Base-by-base conservation (phyloP, 768 basidiomycete genomes). In the Auricularia heimuer region DNA sequence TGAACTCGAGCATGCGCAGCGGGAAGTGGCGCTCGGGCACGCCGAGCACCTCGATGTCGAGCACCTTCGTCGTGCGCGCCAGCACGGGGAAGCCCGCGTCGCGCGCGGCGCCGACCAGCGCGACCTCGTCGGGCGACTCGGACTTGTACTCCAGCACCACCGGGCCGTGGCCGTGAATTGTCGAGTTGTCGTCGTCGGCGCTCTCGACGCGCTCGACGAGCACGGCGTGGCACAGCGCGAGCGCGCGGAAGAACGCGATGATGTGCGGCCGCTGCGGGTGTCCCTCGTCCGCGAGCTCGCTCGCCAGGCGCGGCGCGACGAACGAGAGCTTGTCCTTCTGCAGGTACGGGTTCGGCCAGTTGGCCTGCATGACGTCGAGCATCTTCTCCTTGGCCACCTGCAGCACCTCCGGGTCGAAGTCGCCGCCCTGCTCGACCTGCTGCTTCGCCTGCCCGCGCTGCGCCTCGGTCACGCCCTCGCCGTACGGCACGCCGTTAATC, bases 81-180 rank as follows among this genome's bases (percentile, higher is more conserved):
- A 97, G 75, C 75, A 97, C 98, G 1, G 92, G 90, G 74, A 97
- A 98, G 0, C 96, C 96, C 3, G 87, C 87, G 73, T 98, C 96
- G 45, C 95, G 82, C 16, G 96, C 95, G 10, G 91, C 93, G 37
- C 83, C 88, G 8, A 98, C 96, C 39, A 98, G 81, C 12, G 96
- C 96, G 21, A 94, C 92, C 73, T 98, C 96, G 71, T 98, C 94
- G 0, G 94, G 95, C 3, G 89, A 92, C 76, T 99, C 95, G 3
- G 96, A 95, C 76, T 98, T 98, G 80, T 98, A 98, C 65, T 89
- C 84, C 64, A 96, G 72, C 7, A 77, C 72, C 66, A 73, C 70
- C 1, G 74, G 77, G 0, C 92, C 82, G 2, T 74, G 71, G 63
- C 77, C 75, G 0, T 73, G 70, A 11, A 60, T 4, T 4, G 29